Evolutionary conservation across 768 basidiomycete genomes (phyloP).

Genomic region (Dendrothele bispora): DNA sequence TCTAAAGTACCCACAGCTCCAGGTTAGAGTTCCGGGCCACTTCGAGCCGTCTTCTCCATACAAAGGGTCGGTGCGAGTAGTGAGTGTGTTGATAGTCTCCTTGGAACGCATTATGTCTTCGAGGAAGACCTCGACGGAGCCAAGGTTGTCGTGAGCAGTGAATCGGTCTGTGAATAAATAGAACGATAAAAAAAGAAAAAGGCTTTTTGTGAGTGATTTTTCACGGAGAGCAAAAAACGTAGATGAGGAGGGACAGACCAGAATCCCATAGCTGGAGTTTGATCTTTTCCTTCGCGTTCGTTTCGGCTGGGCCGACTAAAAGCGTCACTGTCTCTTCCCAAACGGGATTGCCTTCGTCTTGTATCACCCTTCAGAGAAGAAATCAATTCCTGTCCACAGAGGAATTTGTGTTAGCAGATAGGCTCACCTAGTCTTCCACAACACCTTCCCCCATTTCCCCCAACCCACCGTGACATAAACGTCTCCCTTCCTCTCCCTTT

Average conservation of each 20-base stretch:
- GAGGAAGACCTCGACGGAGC: conserved; percentile 44
- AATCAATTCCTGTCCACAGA: background rate
- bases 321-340: conserved; percentile 71
- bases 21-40: conserved; percentile 39
- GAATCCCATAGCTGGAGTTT: conserved; percentile 74
- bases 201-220: too few relatives aligned
- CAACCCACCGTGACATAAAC: conserved; percentile 67
- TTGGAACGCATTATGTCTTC: conserved; percentile 29
- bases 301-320: conserved; percentile 60
- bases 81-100: conserved; percentile 45
- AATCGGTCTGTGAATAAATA: conserved; percentile 30
- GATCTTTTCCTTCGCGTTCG: conserved; percentile 65
- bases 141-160: conserved; percentile 50
- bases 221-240: too few relatives aligned
- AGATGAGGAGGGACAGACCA: conserved; percentile 32
- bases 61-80: conserved; percentile 46
- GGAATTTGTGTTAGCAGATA: background rate
- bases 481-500: conserved; percentile 38
- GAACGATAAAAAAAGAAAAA: background rate
- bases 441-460: conserved; percentile 59
- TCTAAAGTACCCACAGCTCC: conserved; percentile 52
- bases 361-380: conserved; percentile 49
- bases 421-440: conserved; percentile 62
- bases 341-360: conserved; percentile 57
- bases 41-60: conserved; percentile 27